phyloP scores from a whole-genome alignment of 345 rosid genomes.

The Microcos paniculata region DNA sequence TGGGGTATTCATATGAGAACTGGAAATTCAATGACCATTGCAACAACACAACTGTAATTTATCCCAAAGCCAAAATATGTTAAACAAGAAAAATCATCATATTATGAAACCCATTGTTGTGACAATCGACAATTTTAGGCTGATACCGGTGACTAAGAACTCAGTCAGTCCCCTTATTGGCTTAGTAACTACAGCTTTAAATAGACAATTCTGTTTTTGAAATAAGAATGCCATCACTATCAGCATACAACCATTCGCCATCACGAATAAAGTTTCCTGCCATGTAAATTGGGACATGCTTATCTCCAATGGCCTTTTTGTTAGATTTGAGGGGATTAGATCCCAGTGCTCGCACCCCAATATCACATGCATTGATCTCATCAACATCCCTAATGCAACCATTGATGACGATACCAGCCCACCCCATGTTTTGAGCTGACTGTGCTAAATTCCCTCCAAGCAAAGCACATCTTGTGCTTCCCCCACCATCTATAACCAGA shows the following conservation, averaged over 20 bases:
- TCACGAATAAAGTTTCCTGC: slow-evolving; percentile 62
- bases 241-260: slow-evolving; percentile 90
- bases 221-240: slow-evolving; percentile 75
- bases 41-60: neutral
- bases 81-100: neutral
- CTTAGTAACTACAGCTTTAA: slow-evolving; percentile 21
- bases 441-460: slow-evolving; percentile 78
- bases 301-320: slow-evolving; percentile 81
- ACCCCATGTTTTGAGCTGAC: slow-evolving; percentile 78
- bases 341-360: slow-evolving; percentile 81
- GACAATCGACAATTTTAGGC: neutral
- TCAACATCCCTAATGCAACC: slow-evolving; percentile 87
- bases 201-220: slow-evolving; percentile 59
- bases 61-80: neutral
- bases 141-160: no score
- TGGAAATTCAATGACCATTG: slow-evolving; percentile 1
- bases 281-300: slow-evolving; percentile 51
- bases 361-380: slow-evolving; percentile 71
- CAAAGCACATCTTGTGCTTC: slow-evolving; percentile 83
- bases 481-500: slow-evolving; percentile 84
- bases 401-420: slow-evolving; percentile 74
- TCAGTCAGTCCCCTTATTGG: neutral
- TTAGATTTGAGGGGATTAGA: slow-evolving; percentile 74
- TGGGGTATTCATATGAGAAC: neutral
- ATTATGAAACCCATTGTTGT: neutral